Evolutionary conservation across 148 eudicot genomes (phyloP), one percentile per base, ranked within the genome.

Genomic region (Simmondsia chinensis): DNA sequence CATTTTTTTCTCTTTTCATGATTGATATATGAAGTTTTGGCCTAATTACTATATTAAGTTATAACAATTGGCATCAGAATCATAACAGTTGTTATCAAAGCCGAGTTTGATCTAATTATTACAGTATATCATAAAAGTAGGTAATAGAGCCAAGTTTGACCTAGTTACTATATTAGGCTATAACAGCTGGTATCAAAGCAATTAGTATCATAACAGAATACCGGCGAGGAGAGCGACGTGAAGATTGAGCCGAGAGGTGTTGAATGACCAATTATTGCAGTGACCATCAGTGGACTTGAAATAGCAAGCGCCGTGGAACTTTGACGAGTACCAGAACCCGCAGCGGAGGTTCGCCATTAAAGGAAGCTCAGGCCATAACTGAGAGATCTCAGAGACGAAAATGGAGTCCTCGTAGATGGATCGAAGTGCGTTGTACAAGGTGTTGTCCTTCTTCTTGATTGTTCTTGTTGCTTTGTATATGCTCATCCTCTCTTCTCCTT

Each of bases 211-310:
- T n/a, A n/a, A n/a, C n/a, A n/a, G n/a, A n/a, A 7, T 60, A 84
- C 93, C 94, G 3, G 95, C 85, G 11, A 91, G 83, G 12, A 74
- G 70, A 20, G 97, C 95, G 14, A 82, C 73, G 31, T 91, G 97
- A 44, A 91, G 86, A 51, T 91, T 85, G 44, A 91, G 95, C 10
- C 97, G 76, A 42, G 94, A 78, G 15, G 86, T 85, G 40, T 72
- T 91, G 67, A 91, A 91, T 12, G 95, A 82, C 68, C 86, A 68
- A 33, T 91, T 91, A 36, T 79, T 91, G 35, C 67, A 56, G 22
- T 91, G 97, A 1, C 97, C 95, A 35, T 91, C 97, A 4, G 95
- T 91, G 17, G 97, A 91, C 51, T 91, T 91, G 70, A 91, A 91
- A 65, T 91, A 91, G 36, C 97, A 91, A 33, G 59, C 79, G 4